Evolutionary conservation across 2,329 filamentous ascomycete species (phyloP).

Genomic region (Chalara sp.): DNA sequence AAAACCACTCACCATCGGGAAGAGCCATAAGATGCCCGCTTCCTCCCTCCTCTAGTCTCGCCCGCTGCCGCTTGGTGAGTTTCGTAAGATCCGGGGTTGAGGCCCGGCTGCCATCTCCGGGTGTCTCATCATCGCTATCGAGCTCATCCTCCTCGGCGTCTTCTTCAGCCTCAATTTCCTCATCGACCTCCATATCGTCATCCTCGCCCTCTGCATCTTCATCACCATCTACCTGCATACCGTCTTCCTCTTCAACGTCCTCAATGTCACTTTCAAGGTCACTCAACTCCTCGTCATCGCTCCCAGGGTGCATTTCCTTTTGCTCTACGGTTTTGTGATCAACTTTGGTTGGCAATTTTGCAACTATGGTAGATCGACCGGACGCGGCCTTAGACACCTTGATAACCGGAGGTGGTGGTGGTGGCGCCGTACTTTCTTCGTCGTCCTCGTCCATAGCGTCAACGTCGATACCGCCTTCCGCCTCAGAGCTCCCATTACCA

Average conservation of each 20-base stretch:
- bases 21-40: conserved; percentile 34
- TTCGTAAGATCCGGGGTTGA: conserved; percentile 58
- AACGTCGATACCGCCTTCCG: conserved; percentile 32
- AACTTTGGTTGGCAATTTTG: conserved; percentile 17
- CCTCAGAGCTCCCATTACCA: conserved; percentile 27
- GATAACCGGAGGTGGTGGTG: conserved; percentile 23
- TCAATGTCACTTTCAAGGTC: conserved; percentile 27
- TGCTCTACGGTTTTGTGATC: conserved; percentile 22
- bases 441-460: conserved; percentile 31
- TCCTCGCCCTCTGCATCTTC: conserved; percentile 30
- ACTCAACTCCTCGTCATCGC: conserved; percentile 29
- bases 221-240: conserved; percentile 33
- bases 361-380: conserved; percentile 19
- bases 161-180: conserved; percentile 32
- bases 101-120: conserved; percentile 42
- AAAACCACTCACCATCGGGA: conserved; percentile 29
- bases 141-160: conserved; percentile 31
- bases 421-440: no score
- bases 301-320: conserved; percentile 22
- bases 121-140: conserved; percentile 30
- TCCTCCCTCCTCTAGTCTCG: conserved; percentile 46
- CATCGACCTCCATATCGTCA: conserved; percentile 39
- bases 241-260: conserved; percentile 43
- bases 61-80: conserved; percentile 62
- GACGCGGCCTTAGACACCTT: conserved; percentile 23